phyloP scores from a whole-genome alignment of 2,329 filamentous ascomycete species.

The Periconia digitata region DNA sequence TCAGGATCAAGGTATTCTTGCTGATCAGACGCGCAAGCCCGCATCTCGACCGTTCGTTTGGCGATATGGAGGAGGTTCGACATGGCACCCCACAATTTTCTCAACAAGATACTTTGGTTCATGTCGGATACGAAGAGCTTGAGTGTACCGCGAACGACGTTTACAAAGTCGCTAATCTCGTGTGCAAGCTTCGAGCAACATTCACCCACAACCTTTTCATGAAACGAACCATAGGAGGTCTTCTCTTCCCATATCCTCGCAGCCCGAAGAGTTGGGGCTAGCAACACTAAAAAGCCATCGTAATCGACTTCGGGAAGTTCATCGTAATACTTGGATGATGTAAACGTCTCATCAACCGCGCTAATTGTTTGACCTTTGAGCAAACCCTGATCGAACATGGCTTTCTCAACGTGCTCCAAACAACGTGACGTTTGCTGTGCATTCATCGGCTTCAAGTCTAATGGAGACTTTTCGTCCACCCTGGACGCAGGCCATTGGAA shows the following conservation, averaged over 20 bases:
- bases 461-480: neutral
- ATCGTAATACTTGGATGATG: constrained; percentile 28
- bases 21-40: constrained; percentile 3
- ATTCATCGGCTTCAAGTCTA: neutral
- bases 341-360: constrained; percentile 24
- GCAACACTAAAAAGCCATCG: constrained; percentile 4
- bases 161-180: constrained; percentile 13
- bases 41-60: constrained; percentile 2
- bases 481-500: constrained; percentile 24
- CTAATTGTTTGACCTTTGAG: constrained; percentile 4
- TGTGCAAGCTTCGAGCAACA: constrained; percentile 15
- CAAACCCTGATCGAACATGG: constrained; percentile 20
- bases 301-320: constrained; percentile 17
- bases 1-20: constrained; percentile 10
- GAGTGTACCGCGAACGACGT: constrained; percentile 16
- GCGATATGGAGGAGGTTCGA: constrained; percentile 13
- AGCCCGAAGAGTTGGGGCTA: constrained; percentile 5
- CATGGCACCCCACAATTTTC: constrained; percentile 32
- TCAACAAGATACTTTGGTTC: constrained; percentile 19
- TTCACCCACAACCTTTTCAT: constrained; percentile 16
- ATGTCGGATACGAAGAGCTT: constrained; percentile 25
- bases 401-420: constrained; percentile 28
- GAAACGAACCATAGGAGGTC: constrained; percentile 7
- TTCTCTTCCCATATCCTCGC: neutral
- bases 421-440: constrained; percentile 10